phyloP scores from a whole-genome alignment of 306 rosid genomes.

The Comarum palustre region DNA sequence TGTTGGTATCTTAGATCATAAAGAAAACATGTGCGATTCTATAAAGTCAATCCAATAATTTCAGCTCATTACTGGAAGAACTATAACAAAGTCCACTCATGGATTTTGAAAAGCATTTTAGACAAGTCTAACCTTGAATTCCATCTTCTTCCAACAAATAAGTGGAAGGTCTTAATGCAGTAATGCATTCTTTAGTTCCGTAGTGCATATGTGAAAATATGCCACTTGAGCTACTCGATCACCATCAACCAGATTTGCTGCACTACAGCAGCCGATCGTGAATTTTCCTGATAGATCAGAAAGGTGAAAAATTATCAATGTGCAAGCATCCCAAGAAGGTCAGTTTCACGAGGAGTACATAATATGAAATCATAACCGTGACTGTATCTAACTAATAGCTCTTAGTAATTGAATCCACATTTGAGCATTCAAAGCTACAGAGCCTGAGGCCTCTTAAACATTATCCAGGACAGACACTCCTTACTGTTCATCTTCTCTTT shows the following conservation, averaged over 20 bases:
- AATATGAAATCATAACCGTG: background rate
- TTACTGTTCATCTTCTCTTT: background rate
- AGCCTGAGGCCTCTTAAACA: background rate
- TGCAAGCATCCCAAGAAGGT: background rate
- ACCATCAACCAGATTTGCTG: conserved; percentile 7
- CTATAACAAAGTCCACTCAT: background rate
- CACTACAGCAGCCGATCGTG: background rate
- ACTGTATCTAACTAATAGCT: background rate
- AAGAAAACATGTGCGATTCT: background rate
- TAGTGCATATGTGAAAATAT: background rate
- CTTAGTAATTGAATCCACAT: background rate
- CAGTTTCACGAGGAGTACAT: background rate
- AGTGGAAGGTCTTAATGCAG: background rate
- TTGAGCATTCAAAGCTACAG: background rate
- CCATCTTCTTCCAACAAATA: background rate
- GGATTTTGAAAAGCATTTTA: background rate
- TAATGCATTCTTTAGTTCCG: background rate
- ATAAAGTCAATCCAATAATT: background rate
- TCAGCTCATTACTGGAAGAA: background rate
- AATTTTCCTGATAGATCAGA: background rate
- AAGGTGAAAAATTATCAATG: background rate
- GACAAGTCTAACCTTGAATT: background rate
- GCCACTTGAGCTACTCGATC: background rate
- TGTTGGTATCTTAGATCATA: background rate
- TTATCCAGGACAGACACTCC: background rate